These are phyloP conservation scores for Trichoderma koningiopsis DNA, from an alignment of 2,329 filamentous ascomycete species.

Conservation along the genomic window DNA sequence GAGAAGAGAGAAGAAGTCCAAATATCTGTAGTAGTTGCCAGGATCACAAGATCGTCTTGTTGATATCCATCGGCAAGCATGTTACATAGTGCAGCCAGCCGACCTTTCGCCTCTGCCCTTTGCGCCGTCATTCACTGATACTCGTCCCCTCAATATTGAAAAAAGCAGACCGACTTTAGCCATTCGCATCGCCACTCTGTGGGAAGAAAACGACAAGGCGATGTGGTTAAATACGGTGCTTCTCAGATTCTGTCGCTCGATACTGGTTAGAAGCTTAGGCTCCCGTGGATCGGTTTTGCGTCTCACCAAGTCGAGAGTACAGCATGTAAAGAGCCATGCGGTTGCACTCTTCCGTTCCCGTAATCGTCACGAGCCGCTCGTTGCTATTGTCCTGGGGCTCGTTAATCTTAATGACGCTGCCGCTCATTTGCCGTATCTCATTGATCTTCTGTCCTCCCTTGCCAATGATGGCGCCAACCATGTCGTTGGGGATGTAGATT, in stretches of 20 bases:
- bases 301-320: slow-evolving; percentile 89
- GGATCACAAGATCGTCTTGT: background rate
- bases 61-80: slow-evolving; percentile 8
- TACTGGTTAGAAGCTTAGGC: slow-evolving; percentile 36
- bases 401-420: slow-evolving; percentile 99
- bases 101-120: background rate
- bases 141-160: background rate
- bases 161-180: background rate
- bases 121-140: background rate
- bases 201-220: background rate
- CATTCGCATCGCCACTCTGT: background rate
- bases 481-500: slow-evolving; percentile 98
- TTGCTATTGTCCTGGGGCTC: slow-evolving; percentile 99
- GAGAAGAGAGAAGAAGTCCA: background rate
- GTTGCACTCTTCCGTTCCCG: slow-evolving; percentile 96
- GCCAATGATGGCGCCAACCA: slow-evolving; percentile 98
- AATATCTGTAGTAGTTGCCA: slow-evolving; percentile 9
- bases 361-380: slow-evolving; percentile 94
- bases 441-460: slow-evolving; percentile 99
- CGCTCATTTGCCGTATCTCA: slow-evolving; percentile 94
- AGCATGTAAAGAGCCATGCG: slow-evolving; percentile 99
- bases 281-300: slow-evolving; percentile 34
- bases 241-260: slow-evolving; percentile 46
- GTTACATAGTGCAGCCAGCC: background rate
- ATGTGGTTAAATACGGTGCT: slow-evolving; percentile 45